phyloP scores from a whole-genome alignment of 768 basidiomycete genomes.

The Russula earlei region DNA sequence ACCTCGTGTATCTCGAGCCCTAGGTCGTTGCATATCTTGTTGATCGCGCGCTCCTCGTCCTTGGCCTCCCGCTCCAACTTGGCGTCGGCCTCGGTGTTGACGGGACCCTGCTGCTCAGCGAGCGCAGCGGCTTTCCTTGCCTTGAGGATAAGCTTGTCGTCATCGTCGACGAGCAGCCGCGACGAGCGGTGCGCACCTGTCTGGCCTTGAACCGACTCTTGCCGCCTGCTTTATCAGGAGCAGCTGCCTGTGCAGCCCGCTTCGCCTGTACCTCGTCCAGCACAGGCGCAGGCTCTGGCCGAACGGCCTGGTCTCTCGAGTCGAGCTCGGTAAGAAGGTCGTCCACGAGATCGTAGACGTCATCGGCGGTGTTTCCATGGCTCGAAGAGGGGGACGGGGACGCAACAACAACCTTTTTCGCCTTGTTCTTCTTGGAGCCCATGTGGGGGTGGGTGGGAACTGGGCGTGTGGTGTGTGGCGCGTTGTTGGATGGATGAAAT shows the following conservation, averaged over 20 bases:
- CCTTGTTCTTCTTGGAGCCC: conserved; percentile 50
- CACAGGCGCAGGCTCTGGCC: conserved; percentile 39
- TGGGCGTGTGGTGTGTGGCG: neutral
- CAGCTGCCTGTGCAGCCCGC: neutral
- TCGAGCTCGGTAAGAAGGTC: conserved; percentile 74
- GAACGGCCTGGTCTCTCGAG: conserved; percentile 42
- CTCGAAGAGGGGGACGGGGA: conserved; percentile 17
- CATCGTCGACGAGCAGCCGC: neutral
- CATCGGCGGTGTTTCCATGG: conserved; percentile 36
- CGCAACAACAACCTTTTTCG: conserved; percentile 37
- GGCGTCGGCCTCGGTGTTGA: conserved; percentile 51
- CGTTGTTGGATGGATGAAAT: too few relatives aligned
- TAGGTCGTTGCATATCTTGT: conserved; percentile 53
- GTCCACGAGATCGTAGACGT: conserved; percentile 60
- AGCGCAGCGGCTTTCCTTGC: conserved; percentile 63
- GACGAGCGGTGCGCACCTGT: conserved; percentile 38
- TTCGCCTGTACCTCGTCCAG: conserved; percentile 34
- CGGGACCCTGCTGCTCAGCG: conserved; percentile 41
- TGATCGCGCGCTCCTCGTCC: conserved; percentile 59
- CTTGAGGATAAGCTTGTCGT: conserved; percentile 30
- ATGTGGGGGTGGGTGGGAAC: conserved; percentile 24
- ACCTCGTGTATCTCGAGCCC: conserved; percentile 61
- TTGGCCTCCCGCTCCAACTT: conserved; percentile 53
- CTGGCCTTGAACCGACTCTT: conserved; percentile 62
- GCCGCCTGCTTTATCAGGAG: conserved; percentile 38